phyloP scores from a whole-genome alignment of 2,329 filamentous ascomycete species.

The Pseudogymnoascus sp. region DNA sequence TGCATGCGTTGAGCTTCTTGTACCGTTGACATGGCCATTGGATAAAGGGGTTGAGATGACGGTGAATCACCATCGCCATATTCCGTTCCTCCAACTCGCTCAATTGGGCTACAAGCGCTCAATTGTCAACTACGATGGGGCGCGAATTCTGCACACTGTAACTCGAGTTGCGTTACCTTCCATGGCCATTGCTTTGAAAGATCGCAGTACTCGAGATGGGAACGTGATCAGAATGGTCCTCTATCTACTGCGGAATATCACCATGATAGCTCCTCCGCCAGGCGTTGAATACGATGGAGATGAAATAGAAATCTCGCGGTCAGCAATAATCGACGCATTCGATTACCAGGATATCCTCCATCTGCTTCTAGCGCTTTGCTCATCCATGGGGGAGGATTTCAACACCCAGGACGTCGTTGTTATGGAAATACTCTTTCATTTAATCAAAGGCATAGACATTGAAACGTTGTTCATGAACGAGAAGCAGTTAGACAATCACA shows the following conservation, averaged over 20 bases:
- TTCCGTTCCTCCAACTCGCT: slow-evolving; percentile 79
- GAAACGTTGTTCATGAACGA: slow-evolving; percentile 81
- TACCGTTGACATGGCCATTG: slow-evolving; percentile 89
- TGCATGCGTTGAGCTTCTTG: slow-evolving; percentile 81
- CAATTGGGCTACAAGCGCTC: slow-evolving; percentile 86
- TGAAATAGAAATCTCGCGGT: slow-evolving; percentile 80
- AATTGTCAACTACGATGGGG: slow-evolving; percentile 74
- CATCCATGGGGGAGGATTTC: slow-evolving; percentile 91
- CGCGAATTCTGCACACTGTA: slow-evolving; percentile 69
- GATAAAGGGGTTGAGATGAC: slow-evolving; percentile 77
- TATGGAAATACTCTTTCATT: slow-evolving; percentile 84
- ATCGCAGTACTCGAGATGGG: slow-evolving; percentile 73
- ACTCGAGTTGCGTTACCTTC: slow-evolving; percentile 76
- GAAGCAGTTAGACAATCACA: slow-evolving; percentile 58
- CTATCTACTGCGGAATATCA: slow-evolving; percentile 82
- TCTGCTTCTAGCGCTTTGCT: slow-evolving; percentile 76
- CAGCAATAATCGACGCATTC: slow-evolving; percentile 80
- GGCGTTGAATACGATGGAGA: slow-evolving; percentile 75
- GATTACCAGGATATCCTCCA: slow-evolving; percentile 85
- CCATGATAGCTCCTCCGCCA: slow-evolving; percentile 69
- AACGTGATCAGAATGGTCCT: slow-evolving; percentile 86
- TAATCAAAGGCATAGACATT: slow-evolving; percentile 82
- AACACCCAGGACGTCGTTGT: slow-evolving; percentile 79
- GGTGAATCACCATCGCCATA: slow-evolving; percentile 84
- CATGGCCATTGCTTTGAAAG: slow-evolving; percentile 69